Evolutionary conservation across 2,329 filamentous ascomycete genomes (phyloP).

Genomic region (Phyllosticta citribraziliensis): DNA sequence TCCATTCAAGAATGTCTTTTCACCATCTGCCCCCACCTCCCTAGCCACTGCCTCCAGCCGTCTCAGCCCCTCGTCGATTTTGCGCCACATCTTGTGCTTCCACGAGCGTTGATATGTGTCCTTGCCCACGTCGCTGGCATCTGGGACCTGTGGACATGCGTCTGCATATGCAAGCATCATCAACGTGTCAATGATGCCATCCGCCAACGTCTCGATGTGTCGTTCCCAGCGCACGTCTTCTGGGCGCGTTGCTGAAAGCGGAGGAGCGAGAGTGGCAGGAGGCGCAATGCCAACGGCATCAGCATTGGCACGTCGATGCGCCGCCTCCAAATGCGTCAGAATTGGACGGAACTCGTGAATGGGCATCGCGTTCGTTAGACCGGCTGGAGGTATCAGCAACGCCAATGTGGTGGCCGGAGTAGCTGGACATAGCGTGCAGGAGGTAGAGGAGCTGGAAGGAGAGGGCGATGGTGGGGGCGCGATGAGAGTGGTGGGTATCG

Average conservation of each 20-base stretch:
- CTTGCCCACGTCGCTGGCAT: neutral
- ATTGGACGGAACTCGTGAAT: neutral
- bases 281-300: neutral
- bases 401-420: neutral
- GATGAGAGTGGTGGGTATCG: slow-evolving; percentile 33
- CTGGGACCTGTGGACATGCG: neutral
- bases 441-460: neutral
- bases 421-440: neutral
- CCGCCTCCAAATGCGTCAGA: neutral
- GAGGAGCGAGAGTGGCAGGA: neutral
- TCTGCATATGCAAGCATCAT: neutral
- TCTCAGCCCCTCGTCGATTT: neutral
- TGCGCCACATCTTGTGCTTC: neutral
- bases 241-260: neutral
- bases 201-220: neutral
- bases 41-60: neutral
- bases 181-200: neutral
- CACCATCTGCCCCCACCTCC: neutral
- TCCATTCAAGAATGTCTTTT: neutral
- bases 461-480: slow-evolving; percentile 7
- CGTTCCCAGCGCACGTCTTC: neutral
- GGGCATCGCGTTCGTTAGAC: neutral
- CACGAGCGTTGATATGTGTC: neutral
- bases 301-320: neutral
- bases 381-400: neutral